Evolutionary conservation across 176 grass and related monocot genomes (phyloP), one percentile per base, ranked within the genome.

Genomic region (Ananas comosus): DNA sequence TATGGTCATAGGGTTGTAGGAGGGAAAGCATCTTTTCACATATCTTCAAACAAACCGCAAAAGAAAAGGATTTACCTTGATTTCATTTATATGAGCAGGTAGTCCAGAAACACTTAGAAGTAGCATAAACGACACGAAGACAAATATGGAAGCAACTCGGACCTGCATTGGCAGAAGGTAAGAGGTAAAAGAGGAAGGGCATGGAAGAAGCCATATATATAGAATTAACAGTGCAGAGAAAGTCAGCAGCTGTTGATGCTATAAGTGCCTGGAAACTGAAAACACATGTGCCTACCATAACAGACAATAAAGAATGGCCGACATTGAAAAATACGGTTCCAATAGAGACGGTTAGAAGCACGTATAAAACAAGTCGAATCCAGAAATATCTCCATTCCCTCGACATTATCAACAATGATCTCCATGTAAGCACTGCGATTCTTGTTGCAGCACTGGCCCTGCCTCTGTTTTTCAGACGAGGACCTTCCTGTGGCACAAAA

Each of bases 331-430:
- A 96, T 87, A 96, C 76, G 5, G 86, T 89, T 52, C 92, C 92
- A 0, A 92, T 59, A 12, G 92, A 92, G 53, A 96, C 51, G 2
- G 88, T 42, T 64, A 92, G 77, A 70, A 96, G 76, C 81, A 96
- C 79, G 76, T 87, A 87, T 58, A 92, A 83, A 50, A 66, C 64
- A 82, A 96, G 74, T 48, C 92, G 87, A 61, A 81, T 92, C 92
- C 92, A 96, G 75, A 87, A 96, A 66, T 96, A 92, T 59, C 87
- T 89, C 88, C 88, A 92, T 70, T 92, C 87, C 79, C 92, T 86
- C 58, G 92, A 96, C 92, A 96, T 96, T 50, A 96, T 84, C 64
- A 92, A 28, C 80, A 96, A 73, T 17, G 92, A 92, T 66, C 92
- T 91, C 92, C 92, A 96, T 27, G 92, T 87, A 12, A 96, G 76